Base-by-base conservation (phyloP, 306 rosid genomes). In the Quercus berberidifolia region DNA sequence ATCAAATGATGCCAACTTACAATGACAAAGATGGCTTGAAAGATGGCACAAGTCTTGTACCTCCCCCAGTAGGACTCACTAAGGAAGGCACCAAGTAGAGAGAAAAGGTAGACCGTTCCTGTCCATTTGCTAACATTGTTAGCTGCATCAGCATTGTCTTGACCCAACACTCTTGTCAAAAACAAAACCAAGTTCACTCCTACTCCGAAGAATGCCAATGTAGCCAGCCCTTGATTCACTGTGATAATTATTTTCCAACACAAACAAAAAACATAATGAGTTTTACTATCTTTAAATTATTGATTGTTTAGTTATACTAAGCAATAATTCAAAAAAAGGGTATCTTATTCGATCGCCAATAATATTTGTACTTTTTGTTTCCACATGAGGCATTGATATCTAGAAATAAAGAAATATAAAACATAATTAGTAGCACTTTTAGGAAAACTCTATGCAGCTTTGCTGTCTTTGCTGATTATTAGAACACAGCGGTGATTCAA, bases 151-250 rank as follows among this genome's bases (percentile, higher is more conserved):
- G 98, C 98, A 19, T 93, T 93, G 79, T 93, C 91, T 80, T 93
- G 93, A 6, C 90, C 93, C 82, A 93, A 15, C 19, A 93, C 97
- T 71, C 94, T 78, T 0, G 97, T 93, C 80, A 93, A 69, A 76
- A 89, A 88, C 70, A 93, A 15, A 11, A 93, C 98, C 83, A 93
- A 73, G 58, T 93, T 93, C 85, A 91, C 98, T 51, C 92, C 94
- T 0, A 93, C 94, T 0, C 98, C 98, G 25, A 93, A 93, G 82
- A 93, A 93, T 21, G 98, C 97, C 80, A 93, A 60, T 0, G 97
- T 93, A 1, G 97, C 98, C 15, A 93, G 43, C n/a, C 96, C 97
- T 87, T 93, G 98, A 14, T 93, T 93, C 86, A 91, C 98, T 92
- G 77, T 41, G 18, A 49, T 14, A 6, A 15, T 69, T 43, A 5